Conservation (phyloP, 1,284 basidiomycete genomes). For the Papiliotrema flavescens region DNA sequence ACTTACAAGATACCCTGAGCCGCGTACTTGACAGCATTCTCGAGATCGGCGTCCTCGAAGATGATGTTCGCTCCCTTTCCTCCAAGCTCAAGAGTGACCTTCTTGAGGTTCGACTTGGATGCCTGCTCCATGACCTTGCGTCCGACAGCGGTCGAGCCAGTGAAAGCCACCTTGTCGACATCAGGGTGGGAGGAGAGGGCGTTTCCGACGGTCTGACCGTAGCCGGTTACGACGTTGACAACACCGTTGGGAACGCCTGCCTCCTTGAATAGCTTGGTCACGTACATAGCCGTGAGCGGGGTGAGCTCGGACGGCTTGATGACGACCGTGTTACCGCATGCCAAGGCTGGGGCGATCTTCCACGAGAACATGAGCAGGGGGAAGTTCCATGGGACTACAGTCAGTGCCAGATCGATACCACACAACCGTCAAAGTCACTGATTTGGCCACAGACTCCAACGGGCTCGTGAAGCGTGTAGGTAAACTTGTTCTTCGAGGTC, state of each 20-base stretch:
- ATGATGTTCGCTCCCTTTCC: constrained; percentile 78
- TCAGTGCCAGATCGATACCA: not conserved
- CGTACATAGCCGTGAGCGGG: constrained; percentile 61
- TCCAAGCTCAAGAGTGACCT: constrained; percentile 89
- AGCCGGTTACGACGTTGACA: constrained; percentile 62
- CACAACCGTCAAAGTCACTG: constrained; percentile 38
- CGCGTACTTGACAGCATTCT: constrained; percentile 76
- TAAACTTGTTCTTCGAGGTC: constrained; percentile 66
- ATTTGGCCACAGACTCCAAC: constrained; percentile 84
- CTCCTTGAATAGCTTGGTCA: constrained; percentile 52
- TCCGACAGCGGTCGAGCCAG: constrained; percentile 56
- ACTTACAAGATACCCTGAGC: constrained; percentile 66
- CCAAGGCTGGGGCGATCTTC: constrained; percentile 82
- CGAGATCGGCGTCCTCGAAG: constrained; percentile 57
- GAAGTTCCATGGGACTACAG: constrained; percentile 60
- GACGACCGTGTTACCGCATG: constrained; percentile 76
- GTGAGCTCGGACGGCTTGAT: constrained; percentile 90
- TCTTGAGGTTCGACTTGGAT: constrained; percentile 56
- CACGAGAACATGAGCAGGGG: constrained; percentile 67
- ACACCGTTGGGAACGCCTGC: constrained; percentile 66
- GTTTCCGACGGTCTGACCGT: constrained; percentile 64
- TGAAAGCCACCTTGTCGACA: constrained; percentile 58
- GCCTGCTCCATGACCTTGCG: constrained; percentile 56
- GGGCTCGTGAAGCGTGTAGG: constrained; percentile 85
- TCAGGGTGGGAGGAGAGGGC: constrained; percentile 56